These are phyloP conservation scores for Fusarium sp. DNA, from an alignment of 2,329 filamentous ascomycete species.

Conservation along the genomic window DNA sequence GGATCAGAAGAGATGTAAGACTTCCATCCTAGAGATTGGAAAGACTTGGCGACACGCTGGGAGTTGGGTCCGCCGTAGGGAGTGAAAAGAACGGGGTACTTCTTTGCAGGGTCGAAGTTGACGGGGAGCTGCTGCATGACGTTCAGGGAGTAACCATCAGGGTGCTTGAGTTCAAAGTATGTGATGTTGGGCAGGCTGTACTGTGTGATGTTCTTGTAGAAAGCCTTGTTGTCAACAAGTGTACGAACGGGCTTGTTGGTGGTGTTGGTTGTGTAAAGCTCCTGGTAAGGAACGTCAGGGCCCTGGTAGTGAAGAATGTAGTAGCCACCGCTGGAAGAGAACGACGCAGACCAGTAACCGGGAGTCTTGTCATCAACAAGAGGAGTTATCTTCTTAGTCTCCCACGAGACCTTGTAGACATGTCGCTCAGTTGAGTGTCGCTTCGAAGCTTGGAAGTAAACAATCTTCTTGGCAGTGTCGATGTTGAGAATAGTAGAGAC, in stretches of 20 bases:
- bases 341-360: slow-evolving; percentile 72
- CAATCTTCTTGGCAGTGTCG: slow-evolving; percentile 63
- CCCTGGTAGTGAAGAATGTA: slow-evolving; percentile 74
- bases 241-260: slow-evolving; percentile 64
- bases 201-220: slow-evolving; percentile 64
- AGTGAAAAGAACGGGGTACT: slow-evolving; percentile 74
- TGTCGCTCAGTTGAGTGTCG: slow-evolving; percentile 74
- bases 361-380: slow-evolving; percentile 70
- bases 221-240: slow-evolving; percentile 68
- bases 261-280: slow-evolving; percentile 69
- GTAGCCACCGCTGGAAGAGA: slow-evolving; percentile 70
- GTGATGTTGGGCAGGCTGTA: slow-evolving; percentile 73
- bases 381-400: slow-evolving; percentile 62
- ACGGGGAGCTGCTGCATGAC: slow-evolving; percentile 73
- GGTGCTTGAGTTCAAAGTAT: slow-evolving; percentile 71
- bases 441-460: slow-evolving; percentile 74
- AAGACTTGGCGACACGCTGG: slow-evolving; percentile 69
- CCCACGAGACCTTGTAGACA: slow-evolving; percentile 72
- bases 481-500: slow-evolving; percentile 69
- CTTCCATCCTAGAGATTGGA: slow-evolving; percentile 66
- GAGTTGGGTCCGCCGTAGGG: slow-evolving; percentile 75
- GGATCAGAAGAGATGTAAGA: slow-evolving; percentile 74
- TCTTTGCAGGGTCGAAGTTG: slow-evolving; percentile 69
- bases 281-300: slow-evolving; percentile 75
- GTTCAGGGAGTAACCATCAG: slow-evolving; percentile 69